Evolutionary conservation across 768 basidiomycete genomes (phyloP).

Genomic region (Xerocomellus amylosporus): DNA sequence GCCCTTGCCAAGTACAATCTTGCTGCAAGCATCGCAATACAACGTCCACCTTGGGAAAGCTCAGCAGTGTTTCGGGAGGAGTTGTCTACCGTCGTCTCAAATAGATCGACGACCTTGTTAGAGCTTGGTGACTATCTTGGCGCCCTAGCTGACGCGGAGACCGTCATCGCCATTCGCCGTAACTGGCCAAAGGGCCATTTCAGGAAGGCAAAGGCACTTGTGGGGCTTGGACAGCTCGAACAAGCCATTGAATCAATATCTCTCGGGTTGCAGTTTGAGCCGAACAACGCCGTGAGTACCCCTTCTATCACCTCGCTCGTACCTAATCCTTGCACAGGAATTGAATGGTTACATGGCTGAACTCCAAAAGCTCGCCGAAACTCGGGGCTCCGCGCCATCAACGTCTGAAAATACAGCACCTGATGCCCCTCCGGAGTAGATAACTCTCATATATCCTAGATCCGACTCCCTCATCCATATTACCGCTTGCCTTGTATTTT

Average conservation of each 20-base stretch:
- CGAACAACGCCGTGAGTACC: constrained; percentile 51
- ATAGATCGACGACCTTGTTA: constrained; percentile 85
- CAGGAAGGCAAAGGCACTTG: constrained; percentile 85
- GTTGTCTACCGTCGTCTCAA: constrained; percentile 83
- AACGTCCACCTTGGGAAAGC: constrained; percentile 89
- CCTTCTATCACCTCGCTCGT: not conserved
- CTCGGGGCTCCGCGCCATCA: constrained; percentile 3
- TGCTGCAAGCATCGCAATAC: constrained; percentile 71
- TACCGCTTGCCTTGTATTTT: constrained; percentile 6
- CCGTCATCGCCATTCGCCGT: constrained; percentile 77
- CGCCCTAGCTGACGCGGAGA: constrained; percentile 87
- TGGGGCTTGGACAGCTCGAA: constrained; percentile 61
- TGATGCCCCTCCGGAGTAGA: constrained; percentile 12
- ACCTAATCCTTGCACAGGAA: constrained; percentile 25
- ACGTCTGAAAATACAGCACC: not conserved
- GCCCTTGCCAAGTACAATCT: constrained; percentile 80
- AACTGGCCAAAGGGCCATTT: constrained; percentile 97
- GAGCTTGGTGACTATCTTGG: constrained; percentile 72
- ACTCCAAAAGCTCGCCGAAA: constrained; percentile 24
- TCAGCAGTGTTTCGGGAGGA: constrained; percentile 84
- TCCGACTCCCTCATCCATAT: not conserved
- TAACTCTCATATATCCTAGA: not conserved
- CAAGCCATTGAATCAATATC: constrained; percentile 83
- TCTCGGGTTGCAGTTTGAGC: constrained; percentile 84
- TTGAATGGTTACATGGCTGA: constrained; percentile 33